Base-by-base conservation (phyloP, 2,329 filamentous ascomycete species). In the Ceratocystis eucalypticola region DNA sequence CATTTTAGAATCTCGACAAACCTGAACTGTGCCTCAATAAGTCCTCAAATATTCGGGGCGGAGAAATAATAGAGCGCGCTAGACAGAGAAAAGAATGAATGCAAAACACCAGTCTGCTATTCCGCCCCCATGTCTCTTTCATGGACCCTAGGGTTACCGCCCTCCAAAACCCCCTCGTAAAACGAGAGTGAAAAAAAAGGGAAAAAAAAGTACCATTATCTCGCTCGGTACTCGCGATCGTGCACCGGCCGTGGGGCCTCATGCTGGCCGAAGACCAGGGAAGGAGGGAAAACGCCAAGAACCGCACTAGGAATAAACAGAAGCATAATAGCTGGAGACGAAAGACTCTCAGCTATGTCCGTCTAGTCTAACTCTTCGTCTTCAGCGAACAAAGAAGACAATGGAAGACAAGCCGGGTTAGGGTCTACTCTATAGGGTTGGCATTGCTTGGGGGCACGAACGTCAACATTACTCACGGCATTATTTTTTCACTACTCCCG, bases 211-310 rank as follows among this genome's bases (percentile, higher is more conserved):
- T 8, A 33, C 61, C 20, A 46, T 48, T 63, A 63, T 63, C 25
- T 63, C 61, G 1, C 61, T 63, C 61, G 44, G 22, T 30, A 30
- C 61, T 28, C 61, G 61, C 61, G 61, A 63, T 63, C 45, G 12
- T 30, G 41, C 28, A 15, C 44, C 22, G 6, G 53, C 25, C 53
- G 30, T 41, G 12, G 37, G 53, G 53, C 53, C 53, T 57, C 53
- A 57, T 57, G 3, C 28, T 57, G 53, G 28, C 17, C 53, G 1
- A 53, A 25, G 48, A 53, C 48, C 48, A 53, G 17, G 2, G 2
- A n/a, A 20, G n/a, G n/a, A n/a, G 7, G 48, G 7, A 53, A n/a
- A 25, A 3, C 46, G 20, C 17, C 17, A n/a, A n/a, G 22, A 12
- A 7, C n/a, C n/a, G n/a, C 48, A 25, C n/a, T 17, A 25, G 10